phyloP scores from a whole-genome alignment of 1,284 basidiomycete genomes.

The Cutaneotrichosporon cyanovorans region DNA sequence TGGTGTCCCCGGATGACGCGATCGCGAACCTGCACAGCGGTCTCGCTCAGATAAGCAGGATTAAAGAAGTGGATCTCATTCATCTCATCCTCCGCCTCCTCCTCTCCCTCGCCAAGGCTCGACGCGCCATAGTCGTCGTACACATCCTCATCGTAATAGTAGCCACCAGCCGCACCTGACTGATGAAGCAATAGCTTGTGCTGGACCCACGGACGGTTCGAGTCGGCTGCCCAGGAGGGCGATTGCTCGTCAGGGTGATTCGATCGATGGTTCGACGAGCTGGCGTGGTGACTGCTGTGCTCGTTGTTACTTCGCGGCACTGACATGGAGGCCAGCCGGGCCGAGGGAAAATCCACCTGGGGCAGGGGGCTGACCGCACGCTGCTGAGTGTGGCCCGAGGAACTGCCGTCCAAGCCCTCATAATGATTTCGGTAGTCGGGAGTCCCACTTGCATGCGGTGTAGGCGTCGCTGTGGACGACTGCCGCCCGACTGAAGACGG shows the following conservation, averaged over 20 bases:
- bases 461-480: no score
- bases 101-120: slow-evolving; percentile 50
- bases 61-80: slow-evolving; percentile 76
- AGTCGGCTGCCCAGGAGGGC: slow-evolving; percentile 24
- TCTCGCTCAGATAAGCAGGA: slow-evolving; percentile 74
- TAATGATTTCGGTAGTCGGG: no score
- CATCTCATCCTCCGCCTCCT: slow-evolving; percentile 52
- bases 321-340: no score
- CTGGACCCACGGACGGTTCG: slow-evolving; percentile 39
- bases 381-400: no score
- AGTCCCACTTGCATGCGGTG: no score
- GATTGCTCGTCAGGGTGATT: neutral
- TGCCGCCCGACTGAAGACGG: no score
- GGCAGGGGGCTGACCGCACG: no score
- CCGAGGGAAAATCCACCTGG: no score
- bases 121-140: slow-evolving; percentile 43
- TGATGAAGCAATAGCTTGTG: slow-evolving; percentile 44
- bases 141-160: slow-evolving; percentile 45
- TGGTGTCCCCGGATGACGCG: slow-evolving; percentile 76
- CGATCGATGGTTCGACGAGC: neutral
- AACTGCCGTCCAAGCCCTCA: no score
- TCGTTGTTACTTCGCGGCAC: no score
- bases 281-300: no score
- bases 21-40: slow-evolving; percentile 79
- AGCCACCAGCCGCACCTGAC: slow-evolving; percentile 13